Evolutionary conservation across 257 asterid species (phyloP).

Genomic region (Oldenlandia corymbosa): DNA sequence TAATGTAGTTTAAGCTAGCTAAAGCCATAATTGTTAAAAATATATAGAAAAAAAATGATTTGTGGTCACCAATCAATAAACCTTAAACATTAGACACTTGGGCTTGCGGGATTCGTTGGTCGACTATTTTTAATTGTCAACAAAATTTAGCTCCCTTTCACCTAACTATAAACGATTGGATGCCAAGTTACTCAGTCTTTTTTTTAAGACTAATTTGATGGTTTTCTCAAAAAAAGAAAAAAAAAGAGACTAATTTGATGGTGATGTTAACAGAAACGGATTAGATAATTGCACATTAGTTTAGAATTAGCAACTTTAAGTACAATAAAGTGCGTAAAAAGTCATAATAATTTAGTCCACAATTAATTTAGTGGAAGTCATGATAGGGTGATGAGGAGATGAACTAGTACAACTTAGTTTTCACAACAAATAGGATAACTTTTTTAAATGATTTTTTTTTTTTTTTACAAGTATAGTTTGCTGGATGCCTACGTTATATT

Average conservation of each 20-base stretch:
- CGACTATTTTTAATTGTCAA: conserved; percentile 9
- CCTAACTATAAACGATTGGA: no score
- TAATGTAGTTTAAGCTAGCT: background rate
- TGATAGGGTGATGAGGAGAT: conserved; percentile 24
- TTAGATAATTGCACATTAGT: conserved; percentile 18
- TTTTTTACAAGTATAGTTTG: conserved; percentile 14
- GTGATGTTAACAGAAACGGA: conserved; percentile 3
- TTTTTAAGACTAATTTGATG: no score
- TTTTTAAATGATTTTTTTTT: conserved; percentile 22
- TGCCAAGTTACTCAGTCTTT: no score
- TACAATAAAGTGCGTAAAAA: conserved; percentile 13
- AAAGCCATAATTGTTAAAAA: background rate
- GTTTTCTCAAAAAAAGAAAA: no score
- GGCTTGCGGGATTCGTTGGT: background rate
- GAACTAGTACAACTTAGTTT: conserved; percentile 24
- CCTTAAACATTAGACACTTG: conserved; percentile 17
- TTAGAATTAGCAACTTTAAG: background rate
- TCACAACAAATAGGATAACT: conserved; percentile 20
- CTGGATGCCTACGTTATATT: conserved; percentile 27
- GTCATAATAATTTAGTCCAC: conserved; percentile 2
- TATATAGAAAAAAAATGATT: conserved; percentile 1
- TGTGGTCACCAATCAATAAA: background rate
- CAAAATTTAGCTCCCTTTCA: background rate
- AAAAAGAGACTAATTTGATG: conserved; percentile 3
- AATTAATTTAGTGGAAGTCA: conserved; percentile 29